Percentiles rank a stretch among this genome's conserved stretches.
phyloP scores from a whole-genome alignment of 768 basidiomycete species.

The Lenzites betulinus region DNA sequence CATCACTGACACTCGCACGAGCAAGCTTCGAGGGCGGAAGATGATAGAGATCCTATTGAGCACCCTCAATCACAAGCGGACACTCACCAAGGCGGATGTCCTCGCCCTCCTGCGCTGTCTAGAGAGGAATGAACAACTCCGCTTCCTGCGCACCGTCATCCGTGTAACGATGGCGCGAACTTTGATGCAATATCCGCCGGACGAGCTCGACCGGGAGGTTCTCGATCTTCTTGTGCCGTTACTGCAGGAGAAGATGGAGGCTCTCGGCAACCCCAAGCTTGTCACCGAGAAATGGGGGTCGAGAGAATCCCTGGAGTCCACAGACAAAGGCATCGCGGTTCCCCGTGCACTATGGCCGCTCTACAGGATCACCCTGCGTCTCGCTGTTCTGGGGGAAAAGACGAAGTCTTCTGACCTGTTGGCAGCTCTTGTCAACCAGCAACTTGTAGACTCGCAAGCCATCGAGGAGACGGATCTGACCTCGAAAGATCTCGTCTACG shows the following conservation, averaged over 20 bases:
- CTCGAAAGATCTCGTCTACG: conserved; percentile 45
- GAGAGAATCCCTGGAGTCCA: neutral
- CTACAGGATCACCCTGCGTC: conserved; percentile 46
- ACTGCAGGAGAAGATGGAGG: conserved; percentile 2
- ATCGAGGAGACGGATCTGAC: conserved; percentile 40
- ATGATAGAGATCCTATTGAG: conserved; percentile 4
- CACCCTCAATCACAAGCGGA: neutral
- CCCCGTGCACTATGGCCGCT: conserved; percentile 35
- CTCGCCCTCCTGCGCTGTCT: conserved; percentile 7
- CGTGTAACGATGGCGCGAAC: neutral
- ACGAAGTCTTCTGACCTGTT: conserved; percentile 49
- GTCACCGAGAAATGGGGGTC: neutral
- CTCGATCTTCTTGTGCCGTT: conserved; percentile 4
- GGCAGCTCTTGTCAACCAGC: conserved; percentile 45
- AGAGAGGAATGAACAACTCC: neutral
- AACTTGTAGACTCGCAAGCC: conserved; percentile 49
- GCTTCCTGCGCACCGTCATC: neutral
- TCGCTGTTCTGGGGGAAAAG: conserved; percentile 39
- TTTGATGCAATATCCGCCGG: neutral
- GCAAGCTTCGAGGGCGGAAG: conserved; percentile 1
- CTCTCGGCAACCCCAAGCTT: neutral
- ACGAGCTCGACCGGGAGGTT: conserved; percentile 6
- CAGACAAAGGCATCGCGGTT: neutral
- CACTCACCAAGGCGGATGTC: conserved; percentile 1
- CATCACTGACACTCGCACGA: neutral